Evolutionary conservation across 2,329 filamentous ascomycete species (phyloP), one percentile per base, ranked within the genome.

Genomic region (Triangularia setosa): DNA sequence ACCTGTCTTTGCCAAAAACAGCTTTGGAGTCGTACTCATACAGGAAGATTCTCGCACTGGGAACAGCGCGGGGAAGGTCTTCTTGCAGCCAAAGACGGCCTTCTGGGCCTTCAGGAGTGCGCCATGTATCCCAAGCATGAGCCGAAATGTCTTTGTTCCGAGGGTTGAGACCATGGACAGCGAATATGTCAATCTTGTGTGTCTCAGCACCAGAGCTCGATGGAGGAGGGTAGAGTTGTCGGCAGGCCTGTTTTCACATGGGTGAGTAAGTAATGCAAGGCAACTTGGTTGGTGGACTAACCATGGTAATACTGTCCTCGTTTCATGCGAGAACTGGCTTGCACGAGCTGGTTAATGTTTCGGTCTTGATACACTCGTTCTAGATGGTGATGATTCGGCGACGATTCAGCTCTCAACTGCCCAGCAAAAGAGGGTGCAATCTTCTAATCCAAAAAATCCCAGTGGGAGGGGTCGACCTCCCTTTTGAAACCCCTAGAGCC

Each of bases 41-140:
- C 5, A 73, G 62, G 60, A 71, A 73, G 33, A 74, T 71, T 62
- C 72, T 68, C 9, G 72, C 62, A 1, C 69, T 65, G 27, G 73
- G 66, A 6, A 72, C 16, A 23, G 61, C 7, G 48, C 60, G 12
- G 33, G 68, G 71, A 18, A 74, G 72, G 25, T 72, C 70, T 30
- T 71, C 70, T 28, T 65, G 67, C 33, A 72, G 72, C 72, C 72
- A 73, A 5, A 73, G 69, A 30, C 64, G 65, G 4, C 70, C 70
- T 5, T 52, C 7, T 3, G 68, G 63, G 2, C 69, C 69, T 5
- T 61, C 6, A 23, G 69, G 66, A 14, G 64, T 67, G 40, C 68
- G 66, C 72, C 71, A 74, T 18, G 71, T 73, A 65, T 73, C 69
- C 67, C 62, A 71, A 8, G 71, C 72, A 54, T 74, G 71, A 4